Evolutionary conservation across 1,284 basidiomycete genomes (phyloP), one percentile per base, ranked within the genome.

Genomic region (Leccinum fallax): DNA sequence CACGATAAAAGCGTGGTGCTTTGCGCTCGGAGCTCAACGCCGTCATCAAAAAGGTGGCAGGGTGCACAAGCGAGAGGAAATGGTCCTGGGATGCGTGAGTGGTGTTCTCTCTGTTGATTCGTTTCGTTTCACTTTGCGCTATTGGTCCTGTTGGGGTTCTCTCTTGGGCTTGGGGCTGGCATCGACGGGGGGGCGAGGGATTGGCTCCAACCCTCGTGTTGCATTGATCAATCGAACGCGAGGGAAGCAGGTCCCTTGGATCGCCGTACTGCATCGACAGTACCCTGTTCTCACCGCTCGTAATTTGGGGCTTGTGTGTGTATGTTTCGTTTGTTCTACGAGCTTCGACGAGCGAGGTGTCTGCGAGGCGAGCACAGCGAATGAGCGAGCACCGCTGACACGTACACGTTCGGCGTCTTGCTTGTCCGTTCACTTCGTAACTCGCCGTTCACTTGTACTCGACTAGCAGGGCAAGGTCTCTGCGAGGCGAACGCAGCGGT

Each of bases 1-100:
- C 58, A 71, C 78, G 57, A 73, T 73, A 15, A 75, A 76, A 38
- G 70, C 78, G 5, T 91, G 86, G 83, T 81, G 78, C 57, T 69
- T 93, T 36, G 66, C 77, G 5, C 43, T 46, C 19, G 43, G 82
- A 88, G 53, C 76, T 92, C 63, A 88, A 85, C 70, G 74, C 77
- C 4, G 76, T 87, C 51, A 74, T 91, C 16, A 46, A 75, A 74
- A 13, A 80, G 81, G 55, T 91, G 88, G 87, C 89, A 93, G 68
- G 74, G 43, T 66, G 11, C 82, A 79, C 64, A 82, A 84, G 70
- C 78, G 85, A 11, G 77, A 81, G 8, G 77, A 83, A 43, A 58
- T 86, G 85, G 0, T 89, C 81, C 59, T 90, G 88, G 88, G 89
- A 89, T 67, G 73, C 85, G 84, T 85, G 63, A 63, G 82, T 78